Evolutionary conservation across 1,284 basidiomycete species (phyloP).

Genomic region (Rhodotorula glutinis): DNA sequence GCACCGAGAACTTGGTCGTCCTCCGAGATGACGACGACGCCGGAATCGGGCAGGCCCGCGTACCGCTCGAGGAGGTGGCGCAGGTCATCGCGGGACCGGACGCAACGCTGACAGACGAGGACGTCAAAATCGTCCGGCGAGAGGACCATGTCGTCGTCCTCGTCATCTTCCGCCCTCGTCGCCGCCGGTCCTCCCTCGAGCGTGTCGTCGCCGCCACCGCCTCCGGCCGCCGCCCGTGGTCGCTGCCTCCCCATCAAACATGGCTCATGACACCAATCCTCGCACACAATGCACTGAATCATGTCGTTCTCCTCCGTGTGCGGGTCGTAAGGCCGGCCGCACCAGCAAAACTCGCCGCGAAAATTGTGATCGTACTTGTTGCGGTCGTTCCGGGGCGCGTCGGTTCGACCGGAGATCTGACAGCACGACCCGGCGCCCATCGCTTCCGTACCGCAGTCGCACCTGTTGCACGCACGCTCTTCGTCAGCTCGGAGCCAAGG

Average conservation of each 20-base stretch:
- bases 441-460: constrained; percentile 42
- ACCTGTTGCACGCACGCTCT: constrained; percentile 7
- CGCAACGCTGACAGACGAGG: constrained; percentile 39
- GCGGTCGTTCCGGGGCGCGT: constrained; percentile 23
- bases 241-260: constrained; percentile 40
- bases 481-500: too few relatives aligned
- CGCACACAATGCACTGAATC: constrained; percentile 49
- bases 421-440: constrained; percentile 37
- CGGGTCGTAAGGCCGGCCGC: constrained; percentile 49
- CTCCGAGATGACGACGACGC: constrained; percentile 35
- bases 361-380: constrained; percentile 49
- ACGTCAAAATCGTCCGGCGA: constrained; percentile 40
- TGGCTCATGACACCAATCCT: constrained; percentile 51
- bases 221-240: too few relatives aligned
- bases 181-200: background rate
- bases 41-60: constrained; percentile 31
- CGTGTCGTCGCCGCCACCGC: too few relatives aligned
- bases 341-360: constrained; percentile 49
- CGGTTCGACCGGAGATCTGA: constrained; percentile 28
- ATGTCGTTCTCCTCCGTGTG: constrained; percentile 47
- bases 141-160: constrained; percentile 10
- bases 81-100: constrained; percentile 9
- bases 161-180: constrained; percentile 12
- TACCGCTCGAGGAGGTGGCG: constrained; percentile 29
- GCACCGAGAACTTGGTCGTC: background rate